Base-by-base conservation (phyloP, 2,329 filamentous ascomycete species). In the Xylariaceae sp. region DNA sequence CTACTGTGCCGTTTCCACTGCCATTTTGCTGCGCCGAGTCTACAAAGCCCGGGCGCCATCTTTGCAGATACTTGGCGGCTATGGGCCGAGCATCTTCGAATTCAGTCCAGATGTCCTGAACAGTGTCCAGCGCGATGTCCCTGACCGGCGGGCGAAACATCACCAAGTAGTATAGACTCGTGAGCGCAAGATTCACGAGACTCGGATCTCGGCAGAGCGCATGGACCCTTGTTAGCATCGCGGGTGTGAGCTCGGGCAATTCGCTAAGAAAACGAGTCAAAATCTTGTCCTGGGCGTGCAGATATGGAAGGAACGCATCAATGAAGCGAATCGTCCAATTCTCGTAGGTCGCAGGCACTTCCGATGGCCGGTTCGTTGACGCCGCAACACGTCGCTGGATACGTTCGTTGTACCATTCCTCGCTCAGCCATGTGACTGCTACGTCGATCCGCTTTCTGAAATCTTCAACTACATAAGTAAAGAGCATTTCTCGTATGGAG, bases 361-460 rank as follows among this genome's bases (percentile, higher is more conserved):
- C 77, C 9, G 72, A 52, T 71, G 74, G 39, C 73, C 73, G n/a
- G 71, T 69, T 56, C 73, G 78, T 59, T 64, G 72, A 52, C 70
- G 76, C 61, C 72, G 76, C 64, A 77, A 75, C 73, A 74, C 61
- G 66, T 51, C 68, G 63, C 58, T 81, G 76, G 37, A 91, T 74
- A 49, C 80, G 86, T 72, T 97, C 93, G 68, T 92, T 95, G 74
- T 96, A 97, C 93, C 94, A 99, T 75, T 99, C 94, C 73, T 99
- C 94, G 67, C 88, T 96, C 13, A 99, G 81, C 94, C 94, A 99
- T 6, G 88, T 87, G 55, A 97, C 91, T 1, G 92, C 93, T 18
- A 94, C 84, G 66, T 95, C 92, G 63, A 97, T 92, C 49, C 94
- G 87, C 63, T 83, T 87, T 57, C 93, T 86, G 76, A 96, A 99